Evolutionary conservation across 2,329 filamentous ascomycete genomes (phyloP).

Genomic region (Neonectria sp.): DNA sequence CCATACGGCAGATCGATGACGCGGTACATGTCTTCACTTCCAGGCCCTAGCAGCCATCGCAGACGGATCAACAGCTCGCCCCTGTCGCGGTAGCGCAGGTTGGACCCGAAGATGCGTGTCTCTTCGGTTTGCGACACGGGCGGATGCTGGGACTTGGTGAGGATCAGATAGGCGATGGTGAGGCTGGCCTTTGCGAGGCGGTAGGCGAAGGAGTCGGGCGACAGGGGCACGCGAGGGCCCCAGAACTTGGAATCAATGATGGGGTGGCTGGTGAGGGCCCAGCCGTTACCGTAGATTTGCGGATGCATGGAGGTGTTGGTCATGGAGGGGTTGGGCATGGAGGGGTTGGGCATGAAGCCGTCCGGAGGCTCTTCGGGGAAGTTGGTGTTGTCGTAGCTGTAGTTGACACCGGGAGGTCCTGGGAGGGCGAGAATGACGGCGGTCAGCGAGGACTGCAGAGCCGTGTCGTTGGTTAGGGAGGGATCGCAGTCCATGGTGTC

Average conservation of each 20-base stretch:
- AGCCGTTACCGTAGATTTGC: conserved; percentile 47
- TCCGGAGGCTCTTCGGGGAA: conserved; percentile 22
- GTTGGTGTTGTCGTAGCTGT: conserved; percentile 1
- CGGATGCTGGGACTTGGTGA: conserved; percentile 29
- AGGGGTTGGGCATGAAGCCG: conserved; percentile 1
- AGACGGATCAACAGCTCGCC: conserved; percentile 45
- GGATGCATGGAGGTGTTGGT: conserved; percentile 23
- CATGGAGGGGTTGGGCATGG: not conserved
- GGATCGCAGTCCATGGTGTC: conserved; percentile 22
- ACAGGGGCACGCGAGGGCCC: conserved; percentile 23
- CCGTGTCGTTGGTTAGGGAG: conserved; percentile 10
- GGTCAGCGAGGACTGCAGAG: conserved; percentile 9
- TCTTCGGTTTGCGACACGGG: conserved; percentile 26
- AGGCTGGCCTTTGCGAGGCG: conserved; percentile 40
- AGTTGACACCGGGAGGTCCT: conserved; percentile 14
- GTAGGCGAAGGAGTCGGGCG: conserved; percentile 40
- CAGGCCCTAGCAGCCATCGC: conserved; percentile 44
- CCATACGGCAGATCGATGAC: conserved; percentile 47
- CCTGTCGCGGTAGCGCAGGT: conserved; percentile 32
- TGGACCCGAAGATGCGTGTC: conserved; percentile 39
- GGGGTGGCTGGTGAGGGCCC: conserved; percentile 35
- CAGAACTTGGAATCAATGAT: conserved; percentile 20
- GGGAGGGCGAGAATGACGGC: conserved; percentile 19
- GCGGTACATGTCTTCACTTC: conserved; percentile 40
- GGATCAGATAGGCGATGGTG: conserved; percentile 40